Base-by-base conservation (phyloP, 371 early-diverging fungal species). In the Zychaea mexicana region DNA sequence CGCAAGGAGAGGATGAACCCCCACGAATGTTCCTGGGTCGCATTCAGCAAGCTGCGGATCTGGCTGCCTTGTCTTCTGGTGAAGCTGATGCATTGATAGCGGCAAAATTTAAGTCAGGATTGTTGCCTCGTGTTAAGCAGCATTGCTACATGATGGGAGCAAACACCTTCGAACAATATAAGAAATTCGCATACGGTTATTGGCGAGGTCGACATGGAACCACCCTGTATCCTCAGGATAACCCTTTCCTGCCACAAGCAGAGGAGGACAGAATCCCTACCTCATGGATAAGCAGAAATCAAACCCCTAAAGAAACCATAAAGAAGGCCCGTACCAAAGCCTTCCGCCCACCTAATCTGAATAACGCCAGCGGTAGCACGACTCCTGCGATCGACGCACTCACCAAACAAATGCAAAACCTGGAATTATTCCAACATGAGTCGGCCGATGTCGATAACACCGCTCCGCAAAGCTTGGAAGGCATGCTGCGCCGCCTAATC, bases 1-100 rank as follows among this genome's bases (percentile, higher is more conserved):
- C 2, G 1, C 64, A 64, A 64, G 64, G 64, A 57, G 31, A 64
- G 22, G 36, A 56, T 45, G 64, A 64, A 64, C 58, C 56, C 21
- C 64, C 64, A 13, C 7, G 33, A 22, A 57, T 46, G 10, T 57
- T 57, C 31, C 31, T 64, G 3, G 57, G 47, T 15, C 27, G 64
- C 15, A 10, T 64, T 2, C 57, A 32, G n/a, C 55, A 64, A 32
- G 64, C 64, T 36, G 64, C 64, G n/a, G 52, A 64, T 9, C 26
- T 64, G 15, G 49, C 64, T 3, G 31, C 56, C 31, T 24, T 64
- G 8, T 30, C 17, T 4, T 30, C 31, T 33, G 26, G 26, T 0
- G 49, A 49, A 49, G 21, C 30, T 22, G 21, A 10, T 2, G 21
- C 27, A 52, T 52, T 42, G 6, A 64, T 47, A 49, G 13, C 5